Evolutionary conservation across 805 yeast species (phyloP).

Genomic region (Nematodospora valgi): DNA sequence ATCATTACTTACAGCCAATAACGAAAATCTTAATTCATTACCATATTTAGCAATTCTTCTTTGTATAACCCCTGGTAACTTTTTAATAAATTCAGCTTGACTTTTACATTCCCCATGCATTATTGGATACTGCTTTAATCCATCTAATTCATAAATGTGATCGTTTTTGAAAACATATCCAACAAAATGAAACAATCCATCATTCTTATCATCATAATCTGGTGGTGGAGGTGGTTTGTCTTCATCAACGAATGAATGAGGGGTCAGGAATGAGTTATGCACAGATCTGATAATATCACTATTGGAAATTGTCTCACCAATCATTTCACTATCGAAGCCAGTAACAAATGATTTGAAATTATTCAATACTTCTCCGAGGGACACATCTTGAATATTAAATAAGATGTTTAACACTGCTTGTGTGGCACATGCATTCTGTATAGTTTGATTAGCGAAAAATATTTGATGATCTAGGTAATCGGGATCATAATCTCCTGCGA

Average conservation of each 20-base stretch:
- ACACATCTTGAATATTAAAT: conserved; percentile 33
- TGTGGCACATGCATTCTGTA: conserved; percentile 72
- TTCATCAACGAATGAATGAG: conserved; percentile 49
- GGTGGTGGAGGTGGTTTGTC: conserved; percentile 17
- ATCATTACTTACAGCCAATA: conserved; percentile 52
- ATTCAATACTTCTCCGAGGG: conserved; percentile 46
- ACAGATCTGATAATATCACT: conserved; percentile 52
- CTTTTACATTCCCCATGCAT: conserved; percentile 40
- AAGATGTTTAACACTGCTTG: conserved; percentile 62
- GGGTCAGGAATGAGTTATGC: conserved; percentile 62
- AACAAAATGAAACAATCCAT: conserved; percentile 58
- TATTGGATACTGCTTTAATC: conserved; percentile 54
- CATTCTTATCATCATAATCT: conserved; percentile 36
- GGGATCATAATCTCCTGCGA: conserved; percentile 43
- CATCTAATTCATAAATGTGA: conserved; percentile 58
- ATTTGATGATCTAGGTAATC: conserved; percentile 33
- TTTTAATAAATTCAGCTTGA: conserved; percentile 39
- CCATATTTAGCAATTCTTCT: conserved; percentile 46
- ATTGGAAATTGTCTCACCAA: conserved; percentile 60
- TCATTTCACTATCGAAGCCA: conserved; percentile 52
- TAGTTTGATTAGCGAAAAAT: conserved; percentile 61
- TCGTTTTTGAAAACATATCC: conserved; percentile 48
- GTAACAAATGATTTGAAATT: conserved; percentile 48
- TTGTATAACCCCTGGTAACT: conserved; percentile 43
- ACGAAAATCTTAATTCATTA: conserved; percentile 54